phyloP scores from a whole-genome alignment of 768 basidiomycete species.

The Trametes sanguinea region DNA sequence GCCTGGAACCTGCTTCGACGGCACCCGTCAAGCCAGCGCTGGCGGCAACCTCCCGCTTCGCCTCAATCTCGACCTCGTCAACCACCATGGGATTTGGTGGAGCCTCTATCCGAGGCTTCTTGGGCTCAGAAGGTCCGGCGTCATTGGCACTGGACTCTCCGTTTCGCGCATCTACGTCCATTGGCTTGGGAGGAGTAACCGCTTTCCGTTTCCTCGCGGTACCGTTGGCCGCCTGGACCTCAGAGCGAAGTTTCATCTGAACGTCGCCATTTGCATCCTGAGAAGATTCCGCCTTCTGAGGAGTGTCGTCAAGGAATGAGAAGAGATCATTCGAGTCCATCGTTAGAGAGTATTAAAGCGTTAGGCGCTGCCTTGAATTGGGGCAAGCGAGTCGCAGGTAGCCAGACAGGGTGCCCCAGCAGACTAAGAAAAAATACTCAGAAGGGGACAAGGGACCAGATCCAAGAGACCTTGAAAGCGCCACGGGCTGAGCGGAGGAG shows the following conservation, averaged over 20 bases:
- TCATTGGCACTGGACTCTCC: constrained; percentile 32
- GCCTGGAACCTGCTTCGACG: constrained; percentile 61
- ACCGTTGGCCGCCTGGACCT: constrained; percentile 30
- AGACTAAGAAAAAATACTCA: no score
- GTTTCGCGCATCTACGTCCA: constrained; percentile 8
- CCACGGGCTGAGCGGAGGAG: no score
- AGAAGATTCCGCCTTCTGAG: constrained; percentile 24
- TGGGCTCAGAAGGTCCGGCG: constrained; percentile 46
- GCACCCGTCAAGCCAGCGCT: constrained; percentile 83
- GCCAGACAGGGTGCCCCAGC: no score
- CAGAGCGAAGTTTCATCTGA: constrained; percentile 32
- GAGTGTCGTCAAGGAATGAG: constrained; percentile 61
- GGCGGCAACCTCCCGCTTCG: constrained; percentile 87
- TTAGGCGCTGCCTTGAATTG: not conserved
- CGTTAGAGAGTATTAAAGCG: not conserved
- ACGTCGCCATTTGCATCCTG: constrained; percentile 42
- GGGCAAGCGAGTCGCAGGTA: no score
- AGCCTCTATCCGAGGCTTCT: constrained; percentile 61
- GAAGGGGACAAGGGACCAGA: no score
- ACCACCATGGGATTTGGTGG: constrained; percentile 78
- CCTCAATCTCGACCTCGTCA: constrained; percentile 94
- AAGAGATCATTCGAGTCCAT: constrained; percentile 51
- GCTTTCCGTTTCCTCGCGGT: constrained; percentile 47
- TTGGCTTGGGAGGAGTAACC: not conserved
- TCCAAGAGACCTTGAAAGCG: no score